Evolutionary conservation across 306 rosid genomes (phyloP), one percentile per base, ranked within the genome.

Genomic region (Lathyrus oleraceus): DNA sequence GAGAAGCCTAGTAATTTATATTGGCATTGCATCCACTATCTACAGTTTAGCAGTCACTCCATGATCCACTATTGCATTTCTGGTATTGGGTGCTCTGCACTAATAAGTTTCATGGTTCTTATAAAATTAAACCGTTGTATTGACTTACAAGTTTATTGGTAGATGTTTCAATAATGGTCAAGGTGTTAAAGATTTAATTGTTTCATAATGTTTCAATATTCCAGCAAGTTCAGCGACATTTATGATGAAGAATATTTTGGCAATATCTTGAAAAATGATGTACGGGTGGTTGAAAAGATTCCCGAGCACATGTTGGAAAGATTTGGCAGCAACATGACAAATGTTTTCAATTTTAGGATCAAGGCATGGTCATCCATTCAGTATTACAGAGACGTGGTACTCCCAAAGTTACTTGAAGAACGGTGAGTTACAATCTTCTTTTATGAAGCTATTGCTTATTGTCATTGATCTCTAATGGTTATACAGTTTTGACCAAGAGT

Each of bases 321-420:
- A 61, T 94, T 94, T 81, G 98, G 91, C 74, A 83, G 74, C 92
- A 87, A 94, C 80, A 57, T 94, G 90, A 81, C 86, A 75, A 90
- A 94, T 28, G 96, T 94, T 70, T 82, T 82, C 96, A 94, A 94
- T 88, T 94, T 94, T 88, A 90, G 90, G 75, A 86, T 94, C 76
- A 94, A 94, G 82, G 98, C 98, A 53, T 87, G 92, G 91, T 87
- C 98, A 15, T 71, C 98, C 71, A 81, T 94, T 81, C 79, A 82
- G 59, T 91, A 88, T 75, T 94, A 94, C 79, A 78, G 52, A 79
- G 98, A 94, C 53, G 81, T 80, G 14, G 93, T 93, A 56, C 97
- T 90, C 51, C 98, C 98, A 43, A 85, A 82, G 86, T 82, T 93
- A 76, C 90, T 93, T 76, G 98, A 93, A 81, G 98, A 93, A 83